Percentiles rank a stretch among this genome's conserved stretches.
Conservation (phyloP, 257 asterid genomes). For the Solanum virginianum region DNA sequence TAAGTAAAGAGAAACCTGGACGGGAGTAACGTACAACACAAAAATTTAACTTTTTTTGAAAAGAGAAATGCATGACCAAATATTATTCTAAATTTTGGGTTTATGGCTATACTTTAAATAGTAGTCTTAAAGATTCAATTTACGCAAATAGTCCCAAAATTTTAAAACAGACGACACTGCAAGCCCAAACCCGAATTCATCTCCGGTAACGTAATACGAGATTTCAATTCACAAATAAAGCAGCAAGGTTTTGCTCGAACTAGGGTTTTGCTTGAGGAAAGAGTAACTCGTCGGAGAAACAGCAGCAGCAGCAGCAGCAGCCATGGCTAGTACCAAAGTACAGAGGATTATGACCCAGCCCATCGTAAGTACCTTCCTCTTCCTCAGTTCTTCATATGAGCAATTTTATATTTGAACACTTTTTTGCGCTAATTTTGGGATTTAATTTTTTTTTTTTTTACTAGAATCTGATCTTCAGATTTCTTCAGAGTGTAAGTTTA, state of each 20-base stretch:
- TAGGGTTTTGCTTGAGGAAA: slow-evolving; percentile 3
- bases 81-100: too few relatives aligned
- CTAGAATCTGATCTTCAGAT: slow-evolving; percentile 62
- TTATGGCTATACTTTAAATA: neutral
- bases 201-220: neutral
- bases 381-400: neutral
- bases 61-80: neutral
- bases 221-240: neutral
- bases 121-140: neutral
- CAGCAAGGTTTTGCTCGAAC: neutral
- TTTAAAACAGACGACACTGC: neutral
- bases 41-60: too few relatives aligned
- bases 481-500: slow-evolving; percentile 49
- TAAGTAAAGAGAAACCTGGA: too few relatives aligned
- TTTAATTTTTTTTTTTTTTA: neutral
- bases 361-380: slow-evolving; percentile 15
- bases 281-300: neutral
- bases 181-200: neutral
- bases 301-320: slow-evolving; percentile 5
- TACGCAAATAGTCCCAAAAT: neutral
- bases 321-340: slow-evolving; percentile 58
- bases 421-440: neutral
- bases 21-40: too few relatives aligned
- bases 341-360: slow-evolving; percentile 70
- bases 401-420: neutral